A percentile compares a stretch with the other conserved stretches of the same genome.
Conservation (phyloP, 2,329 filamentous ascomycete species). For the Aphanocladium album region DNA sequence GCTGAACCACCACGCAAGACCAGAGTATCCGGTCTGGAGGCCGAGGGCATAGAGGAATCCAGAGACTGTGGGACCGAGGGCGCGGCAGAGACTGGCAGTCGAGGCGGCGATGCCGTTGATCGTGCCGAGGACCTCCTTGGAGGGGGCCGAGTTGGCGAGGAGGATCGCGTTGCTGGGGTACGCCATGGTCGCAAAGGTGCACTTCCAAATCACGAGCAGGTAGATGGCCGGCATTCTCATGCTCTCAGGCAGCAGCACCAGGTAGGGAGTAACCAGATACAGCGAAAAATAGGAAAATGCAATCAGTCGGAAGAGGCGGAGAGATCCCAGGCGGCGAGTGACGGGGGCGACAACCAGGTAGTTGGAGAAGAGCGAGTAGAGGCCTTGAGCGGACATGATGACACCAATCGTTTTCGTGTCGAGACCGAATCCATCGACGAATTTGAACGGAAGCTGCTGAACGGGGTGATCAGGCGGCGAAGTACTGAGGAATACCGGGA, state of each 20-base stretch:
- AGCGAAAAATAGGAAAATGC: conserved; percentile 80
- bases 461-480: conserved; percentile 44
- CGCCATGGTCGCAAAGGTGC: conserved; percentile 83
- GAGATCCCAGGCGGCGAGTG: conserved; percentile 67
- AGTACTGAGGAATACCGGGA: conserved; percentile 87
- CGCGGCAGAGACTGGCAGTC: conserved; percentile 81
- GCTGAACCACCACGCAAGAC: conserved; percentile 90
- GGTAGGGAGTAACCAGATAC: conserved; percentile 83
- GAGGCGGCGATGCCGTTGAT: conserved; percentile 92
- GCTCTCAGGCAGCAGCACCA: conserved; percentile 71
- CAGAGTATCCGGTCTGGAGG: conserved; percentile 74
- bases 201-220: conserved; percentile 79
- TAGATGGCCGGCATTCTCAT: conserved; percentile 73
- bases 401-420: conserved; percentile 79
- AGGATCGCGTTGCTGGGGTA: conserved; percentile 90
- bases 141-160: conserved; percentile 81
- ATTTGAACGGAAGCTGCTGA: conserved; percentile 73
- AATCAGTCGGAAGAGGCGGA: conserved; percentile 76
- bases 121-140: conserved; percentile 76
- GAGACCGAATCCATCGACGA: conserved; percentile 80
- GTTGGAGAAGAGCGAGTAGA: conserved; percentile 84
- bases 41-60: conserved; percentile 80
- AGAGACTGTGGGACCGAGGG: conserved; percentile 82
- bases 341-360: conserved; percentile 78
- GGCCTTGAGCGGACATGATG: conserved; percentile 81